Conservation (phyloP, 192 early-diverging fungal genomes). For the Entophlyctis helioformis region DNA sequence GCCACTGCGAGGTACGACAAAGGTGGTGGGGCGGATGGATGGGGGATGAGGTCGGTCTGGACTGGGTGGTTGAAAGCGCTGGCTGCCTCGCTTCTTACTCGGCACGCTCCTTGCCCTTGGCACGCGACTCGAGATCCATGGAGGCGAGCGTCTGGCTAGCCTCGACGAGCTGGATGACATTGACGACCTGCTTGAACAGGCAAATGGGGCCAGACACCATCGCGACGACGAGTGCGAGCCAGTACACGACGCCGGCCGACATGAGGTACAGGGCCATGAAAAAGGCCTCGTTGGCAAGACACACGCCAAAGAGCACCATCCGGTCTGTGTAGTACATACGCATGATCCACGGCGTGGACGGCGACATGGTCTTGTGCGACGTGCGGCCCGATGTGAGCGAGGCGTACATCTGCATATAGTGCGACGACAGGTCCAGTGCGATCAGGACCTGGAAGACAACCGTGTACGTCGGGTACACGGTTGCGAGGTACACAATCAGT, state of each 20-base stretch:
- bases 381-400: slow-evolving; percentile 71
- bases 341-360: slow-evolving; percentile 60
- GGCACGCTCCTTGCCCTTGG: too few relatives aligned
- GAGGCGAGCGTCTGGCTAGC: slow-evolving; percentile 67
- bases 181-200: slow-evolving; percentile 82
- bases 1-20: too few relatives aligned
- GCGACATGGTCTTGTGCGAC: slow-evolving; percentile 81
- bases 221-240: slow-evolving; percentile 8
- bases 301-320: slow-evolving; percentile 81
- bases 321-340: slow-evolving; percentile 88
- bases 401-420: slow-evolving; percentile 99
- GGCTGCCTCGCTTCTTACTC: too few relatives aligned
- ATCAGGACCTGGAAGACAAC: slow-evolving; percentile 85
- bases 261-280: slow-evolving; percentile 75
- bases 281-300: slow-evolving; percentile 83
- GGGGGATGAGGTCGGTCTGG: too few relatives aligned
- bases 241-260: slow-evolving; percentile 4
- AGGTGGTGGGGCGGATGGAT: too few relatives aligned
- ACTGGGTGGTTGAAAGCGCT: too few relatives aligned
- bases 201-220: slow-evolving; percentile 71
- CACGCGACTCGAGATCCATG: slow-evolving; percentile 39
- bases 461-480: slow-evolving; percentile 49
- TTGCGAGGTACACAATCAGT: slow-evolving; percentile 73
- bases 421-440: slow-evolving; percentile 85
- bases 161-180: slow-evolving; percentile 84